These are phyloP conservation scores for Aureobasidium musti DNA, from an alignment of 2,329 filamentous ascomycete genomes.

Conservation along the genomic window DNA sequence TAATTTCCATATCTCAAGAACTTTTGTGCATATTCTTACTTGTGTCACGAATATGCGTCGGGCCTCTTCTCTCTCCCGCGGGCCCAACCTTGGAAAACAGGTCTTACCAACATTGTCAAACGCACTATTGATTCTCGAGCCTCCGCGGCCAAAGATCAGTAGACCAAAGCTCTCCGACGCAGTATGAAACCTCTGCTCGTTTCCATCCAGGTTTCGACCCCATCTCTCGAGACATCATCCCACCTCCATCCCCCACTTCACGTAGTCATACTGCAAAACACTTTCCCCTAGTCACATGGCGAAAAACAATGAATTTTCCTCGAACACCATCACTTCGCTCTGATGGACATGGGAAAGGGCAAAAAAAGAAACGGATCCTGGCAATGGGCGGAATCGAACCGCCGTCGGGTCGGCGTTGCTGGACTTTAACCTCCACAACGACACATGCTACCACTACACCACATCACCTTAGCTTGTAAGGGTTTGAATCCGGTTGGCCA, in stretches of 20 bases:
- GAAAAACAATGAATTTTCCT: neutral
- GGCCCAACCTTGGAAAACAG: too few relatives aligned
- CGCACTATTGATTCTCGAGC: too few relatives aligned
- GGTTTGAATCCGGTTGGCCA: slow-evolving; percentile 10
- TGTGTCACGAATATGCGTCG: neutral
- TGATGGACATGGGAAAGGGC: neutral
- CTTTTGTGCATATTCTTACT: neutral
- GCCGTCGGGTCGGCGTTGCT: slow-evolving; percentile 22
- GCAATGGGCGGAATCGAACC: slow-evolving; percentile 25
- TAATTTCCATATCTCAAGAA: neutral
- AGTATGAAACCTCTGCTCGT: neutral
- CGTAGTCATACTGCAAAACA: too few relatives aligned
- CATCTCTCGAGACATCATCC: too few relatives aligned
- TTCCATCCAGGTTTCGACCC: neutral
- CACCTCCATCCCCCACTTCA: too few relatives aligned
- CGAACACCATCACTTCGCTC: neutral
- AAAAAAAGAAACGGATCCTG: slow-evolving; percentile 6
- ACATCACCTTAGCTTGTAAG: slow-evolving; percentile 24
- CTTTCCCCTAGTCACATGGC: too few relatives aligned
- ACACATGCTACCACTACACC: slow-evolving; percentile 25
- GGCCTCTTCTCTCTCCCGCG: too few relatives aligned
- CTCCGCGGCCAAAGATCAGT: too few relatives aligned
- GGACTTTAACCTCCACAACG: slow-evolving; percentile 18
- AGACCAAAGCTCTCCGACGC: neutral
- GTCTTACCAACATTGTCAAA: neutral